A percentile compares a stretch with the other conserved stretches of the same genome.
These are phyloP conservation scores for Gossypium schwendimanii DNA, from an alignment of 441 rosid species.

Conservation along the genomic window DNA sequence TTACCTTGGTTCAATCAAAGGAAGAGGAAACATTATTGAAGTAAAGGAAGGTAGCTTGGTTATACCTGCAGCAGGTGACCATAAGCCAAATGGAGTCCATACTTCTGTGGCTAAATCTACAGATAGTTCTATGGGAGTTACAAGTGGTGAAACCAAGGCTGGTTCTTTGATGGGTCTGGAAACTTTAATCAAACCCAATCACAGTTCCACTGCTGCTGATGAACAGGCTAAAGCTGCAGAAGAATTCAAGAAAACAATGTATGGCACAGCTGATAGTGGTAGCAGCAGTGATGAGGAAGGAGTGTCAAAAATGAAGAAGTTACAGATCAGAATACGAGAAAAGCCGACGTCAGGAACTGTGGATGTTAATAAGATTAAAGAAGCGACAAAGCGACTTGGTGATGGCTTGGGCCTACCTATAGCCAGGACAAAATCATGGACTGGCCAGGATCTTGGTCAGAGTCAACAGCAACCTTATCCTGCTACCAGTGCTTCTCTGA, in stretches of 20 bases:
- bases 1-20: constrained; percentile 88
- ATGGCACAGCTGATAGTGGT: constrained; percentile 68
- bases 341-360: constrained; percentile 76
- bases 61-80: constrained; percentile 42
- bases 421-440: constrained; percentile 66
- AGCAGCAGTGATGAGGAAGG: constrained; percentile 99
- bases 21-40: constrained; percentile 86
- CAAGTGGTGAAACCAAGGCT: constrained; percentile 40
- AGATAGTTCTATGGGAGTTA: constrained; percentile 39
- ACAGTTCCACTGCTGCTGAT: constrained; percentile 47
- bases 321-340: constrained; percentile 88
- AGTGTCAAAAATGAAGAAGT: constrained; percentile 51
- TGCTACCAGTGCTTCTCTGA: constrained; percentile 25
- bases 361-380: constrained; percentile 90
- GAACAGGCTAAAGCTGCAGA: constrained; percentile 97
- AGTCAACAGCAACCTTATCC: constrained; percentile 44
- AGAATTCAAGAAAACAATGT: constrained; percentile 93
- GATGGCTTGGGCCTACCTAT: constrained; percentile 70
- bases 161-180: constrained; percentile 79
- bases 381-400: constrained; percentile 84
- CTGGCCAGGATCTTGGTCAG: constrained; percentile 64
- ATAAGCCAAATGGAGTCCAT: constrained; percentile 37
- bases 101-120: constrained; percentile 38
- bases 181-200: constrained; percentile 44
- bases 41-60: constrained; percentile 84